Conservation (phyloP, 164 flowering plant species). For the Magnolia sinica region DNA sequence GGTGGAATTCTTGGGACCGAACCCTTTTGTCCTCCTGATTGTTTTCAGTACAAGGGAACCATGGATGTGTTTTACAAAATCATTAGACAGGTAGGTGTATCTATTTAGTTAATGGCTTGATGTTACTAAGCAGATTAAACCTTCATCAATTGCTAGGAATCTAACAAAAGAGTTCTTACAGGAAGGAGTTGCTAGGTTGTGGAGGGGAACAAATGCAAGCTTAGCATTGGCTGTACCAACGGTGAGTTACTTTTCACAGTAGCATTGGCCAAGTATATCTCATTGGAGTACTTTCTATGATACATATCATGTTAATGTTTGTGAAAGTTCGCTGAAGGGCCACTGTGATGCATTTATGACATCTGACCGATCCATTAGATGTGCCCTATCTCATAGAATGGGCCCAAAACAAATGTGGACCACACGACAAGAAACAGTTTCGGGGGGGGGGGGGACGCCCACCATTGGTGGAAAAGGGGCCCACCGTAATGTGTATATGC, state of each 20-base stretch:
- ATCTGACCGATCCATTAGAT: no score
- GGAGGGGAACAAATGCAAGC: conserved; percentile 98
- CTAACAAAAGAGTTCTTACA: conserved; percentile 28
- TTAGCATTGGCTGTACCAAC: conserved; percentile 91
- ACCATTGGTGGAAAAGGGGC: no score
- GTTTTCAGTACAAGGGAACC: conserved; percentile 95
- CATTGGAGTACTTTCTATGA: no score
- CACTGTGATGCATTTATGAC: no score
- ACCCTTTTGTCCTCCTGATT: conserved; percentile 81
- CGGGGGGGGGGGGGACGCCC: no score
- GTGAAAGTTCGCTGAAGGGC: background rate
- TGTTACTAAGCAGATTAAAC: background rate
- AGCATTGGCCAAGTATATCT: background rate
- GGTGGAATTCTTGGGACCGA: conserved; percentile 83
- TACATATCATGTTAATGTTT: background rate
- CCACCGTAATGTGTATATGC: no score
- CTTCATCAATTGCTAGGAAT: background rate
- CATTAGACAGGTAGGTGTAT: conserved; percentile 63
- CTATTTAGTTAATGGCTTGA: background rate
- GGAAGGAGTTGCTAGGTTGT: conserved; percentile 84
- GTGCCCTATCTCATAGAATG: no score
- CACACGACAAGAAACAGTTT: no score
- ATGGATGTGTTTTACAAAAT: conserved; percentile 87
- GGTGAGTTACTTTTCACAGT: conserved; percentile 38
- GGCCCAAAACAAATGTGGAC: no score